Conservation (phyloP, 2,329 filamentous ascomycete species). For the Rosellinia necatrix region DNA sequence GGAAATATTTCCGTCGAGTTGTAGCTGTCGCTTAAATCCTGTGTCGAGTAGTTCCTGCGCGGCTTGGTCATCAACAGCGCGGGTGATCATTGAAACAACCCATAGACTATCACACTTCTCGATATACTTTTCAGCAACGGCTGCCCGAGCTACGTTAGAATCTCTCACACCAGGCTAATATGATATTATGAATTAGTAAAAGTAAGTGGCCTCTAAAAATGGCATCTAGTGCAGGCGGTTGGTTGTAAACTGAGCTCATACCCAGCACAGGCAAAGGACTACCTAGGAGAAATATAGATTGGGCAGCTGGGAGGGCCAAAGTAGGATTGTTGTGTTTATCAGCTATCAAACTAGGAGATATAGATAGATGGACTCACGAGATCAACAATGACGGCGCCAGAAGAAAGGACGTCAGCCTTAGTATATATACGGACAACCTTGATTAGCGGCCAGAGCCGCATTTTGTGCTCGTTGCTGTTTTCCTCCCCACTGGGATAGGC, state of each 20-base stretch:
- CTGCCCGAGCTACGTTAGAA: constrained; percentile 61
- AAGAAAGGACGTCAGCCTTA: constrained; percentile 55
- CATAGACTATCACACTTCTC: constrained; percentile 63
- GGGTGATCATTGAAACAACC: constrained; percentile 62
- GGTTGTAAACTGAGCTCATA: no score
- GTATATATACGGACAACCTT: constrained; percentile 51
- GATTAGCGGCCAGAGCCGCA: constrained; percentile 48
- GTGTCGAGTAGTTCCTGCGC: constrained; percentile 60
- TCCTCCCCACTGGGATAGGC: neutral
- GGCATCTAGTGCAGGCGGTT: no score
- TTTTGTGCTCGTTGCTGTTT: constrained; percentile 24
- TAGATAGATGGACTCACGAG: constrained; percentile 45
- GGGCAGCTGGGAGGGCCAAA: no score
- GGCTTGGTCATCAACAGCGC: constrained; percentile 63
- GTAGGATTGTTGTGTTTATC: no score
- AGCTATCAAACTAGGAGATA: no score
- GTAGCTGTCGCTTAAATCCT: constrained; percentile 60
- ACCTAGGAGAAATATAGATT: no score
- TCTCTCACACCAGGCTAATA: constrained; percentile 60
- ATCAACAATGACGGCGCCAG: constrained; percentile 61
- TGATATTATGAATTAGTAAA: constrained; percentile 5
- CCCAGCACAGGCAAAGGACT: no score
- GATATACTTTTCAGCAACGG: constrained; percentile 63
- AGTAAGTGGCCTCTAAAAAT: neutral
- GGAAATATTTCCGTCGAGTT: constrained; percentile 58